Evolutionary conservation across 2,329 filamentous ascomycete species (phyloP), one percentile per base, ranked within the genome.

Genomic region (Claviceps lovelessii): DNA sequence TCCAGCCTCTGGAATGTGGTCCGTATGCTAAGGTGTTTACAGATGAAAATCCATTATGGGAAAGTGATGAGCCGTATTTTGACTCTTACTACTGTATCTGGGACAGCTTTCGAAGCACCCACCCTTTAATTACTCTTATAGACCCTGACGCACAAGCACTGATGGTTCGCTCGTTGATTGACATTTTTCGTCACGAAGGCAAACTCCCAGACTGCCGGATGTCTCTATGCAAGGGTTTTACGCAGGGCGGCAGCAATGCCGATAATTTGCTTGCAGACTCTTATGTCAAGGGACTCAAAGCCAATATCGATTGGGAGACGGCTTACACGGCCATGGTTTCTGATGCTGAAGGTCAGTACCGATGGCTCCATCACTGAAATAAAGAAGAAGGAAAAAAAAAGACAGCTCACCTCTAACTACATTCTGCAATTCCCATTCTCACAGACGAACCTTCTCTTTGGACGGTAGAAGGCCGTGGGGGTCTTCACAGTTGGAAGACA

Each of bases 181-280:
- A 90, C 58, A 85, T 84, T 9, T 90, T 88, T 64, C 74, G 76
- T 13, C 76, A 85, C 61, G 79, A 83, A 9, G 81, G 81, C 8
- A 86, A 78, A 60, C 70, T 90, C 1, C 86, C 86, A 0, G 86
- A 90, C 67, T 90, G 86, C 63, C 76, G 85, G 41, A 90, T 90
- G 85, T 81, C 78, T 1, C 76, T 89, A 17, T 86, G 80, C 67
- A 88, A 88, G 63, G 86, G 86, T 0, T 87, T 76, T 64, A 86
- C 84, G 0, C 86, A 90, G 65, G 86, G 86, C 11, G 86, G 86
- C 0, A 87, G 83, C 1, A 89, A 90, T 58, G 84, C 85, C 2
- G 86, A 90, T 61, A 75, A 87, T 10, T 77, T 89, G 2, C 72
- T 89, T 10, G 80, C 77, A 1, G 86, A 89, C 62, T 78, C 85